phyloP scores from a whole-genome alignment of 2,329 filamentous ascomycete genomes.

The Calonectria pseudoreteaudii region DNA sequence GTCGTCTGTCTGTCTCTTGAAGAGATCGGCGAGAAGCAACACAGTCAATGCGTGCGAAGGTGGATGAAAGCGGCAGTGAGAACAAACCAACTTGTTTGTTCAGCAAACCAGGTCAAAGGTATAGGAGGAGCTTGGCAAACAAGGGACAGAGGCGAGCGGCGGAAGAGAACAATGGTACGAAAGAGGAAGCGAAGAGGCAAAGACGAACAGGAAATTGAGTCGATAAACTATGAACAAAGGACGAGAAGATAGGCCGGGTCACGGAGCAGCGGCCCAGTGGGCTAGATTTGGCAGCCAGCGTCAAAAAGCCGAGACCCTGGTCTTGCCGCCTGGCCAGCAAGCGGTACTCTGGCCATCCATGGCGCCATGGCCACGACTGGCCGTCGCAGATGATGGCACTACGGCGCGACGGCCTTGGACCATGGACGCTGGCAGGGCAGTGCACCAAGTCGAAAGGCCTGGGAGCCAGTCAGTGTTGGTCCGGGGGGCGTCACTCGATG shows the following conservation, averaged over 20 bases:
- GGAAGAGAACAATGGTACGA: background rate
- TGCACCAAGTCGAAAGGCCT: conserved; percentile 22
- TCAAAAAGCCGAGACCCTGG: conserved; percentile 10
- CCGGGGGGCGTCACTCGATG: conserved; percentile 33
- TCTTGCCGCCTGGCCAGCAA: conserved; percentile 13
- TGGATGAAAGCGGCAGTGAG: conserved; percentile 13
- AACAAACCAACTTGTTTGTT: conserved; percentile 36
- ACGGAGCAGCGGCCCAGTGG: conserved; percentile 21
- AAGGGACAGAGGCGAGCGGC: background rate
- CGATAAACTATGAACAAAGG: conserved; percentile 26
- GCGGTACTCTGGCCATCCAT: conserved; percentile 23
- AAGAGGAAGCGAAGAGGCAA: conserved; percentile 6
- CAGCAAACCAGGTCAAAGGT: conserved; percentile 1
- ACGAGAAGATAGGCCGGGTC: conserved; percentile 28
- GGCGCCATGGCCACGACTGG: conserved; percentile 21
- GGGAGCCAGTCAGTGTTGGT: conserved; percentile 35
- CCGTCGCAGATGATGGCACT: conserved; percentile 20
- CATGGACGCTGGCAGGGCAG: conserved; percentile 28
- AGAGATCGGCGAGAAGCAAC: conserved; percentile 23
- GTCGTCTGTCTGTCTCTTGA: background rate
- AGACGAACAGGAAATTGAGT: conserved; percentile 9
- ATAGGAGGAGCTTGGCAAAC: background rate
- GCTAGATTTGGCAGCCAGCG: background rate
- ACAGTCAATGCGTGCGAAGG: conserved; percentile 34
- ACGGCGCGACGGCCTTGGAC: conserved; percentile 22